Base-by-base conservation (phyloP, 768 basidiomycete genomes). In the Pholiota microspora region DNA sequence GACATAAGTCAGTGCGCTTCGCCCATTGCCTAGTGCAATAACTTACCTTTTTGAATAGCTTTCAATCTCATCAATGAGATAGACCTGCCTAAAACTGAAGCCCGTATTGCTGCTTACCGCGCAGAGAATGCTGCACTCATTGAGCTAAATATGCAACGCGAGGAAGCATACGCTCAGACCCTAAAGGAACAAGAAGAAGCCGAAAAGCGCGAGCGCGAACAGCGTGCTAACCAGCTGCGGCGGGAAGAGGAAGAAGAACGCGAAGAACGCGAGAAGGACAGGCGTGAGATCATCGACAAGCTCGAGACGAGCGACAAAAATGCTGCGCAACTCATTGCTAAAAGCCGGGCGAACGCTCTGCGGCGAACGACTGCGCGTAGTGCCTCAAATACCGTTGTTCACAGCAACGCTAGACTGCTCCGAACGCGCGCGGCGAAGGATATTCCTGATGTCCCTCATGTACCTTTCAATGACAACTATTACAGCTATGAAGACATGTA, bases 31-130 rank as follows among this genome's bases (percentile, higher is more conserved):
- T 27, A 49, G n/a, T 10, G 28, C 23, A 27, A 15, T 40, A 58
- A 28, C 16, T 56, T 2, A 24, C 45, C 46, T 57, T 18, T 21
- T 15, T 50, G 29, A 36, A 50, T 56, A 95, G 95, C 92, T 4
- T 98, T 96, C 76, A 98, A 98, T 69, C 85, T 98, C 29, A 94
- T 98, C 53, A 88, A 97, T 59, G 89, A 92, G 25, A 81, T 95
- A 42, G 87, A 97, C 55, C 67, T 93, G 18, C 69, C 80, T 4
- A 77, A 84, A 61, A 98, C 94, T 0, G 94, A 98, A 73, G 83
- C 82, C 6, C 85, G 90, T 16, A 89, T 99, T 58, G 79, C 81
- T 2, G 78, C 79, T 38, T 92, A 91, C 69, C 86, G 88, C 36
- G 80, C 78, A 23, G 87, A 91, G 62, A 98, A 98, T 64, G 88